Base-by-base conservation (phyloP, 805 yeast species). In the Priceomyces carsonii region DNA sequence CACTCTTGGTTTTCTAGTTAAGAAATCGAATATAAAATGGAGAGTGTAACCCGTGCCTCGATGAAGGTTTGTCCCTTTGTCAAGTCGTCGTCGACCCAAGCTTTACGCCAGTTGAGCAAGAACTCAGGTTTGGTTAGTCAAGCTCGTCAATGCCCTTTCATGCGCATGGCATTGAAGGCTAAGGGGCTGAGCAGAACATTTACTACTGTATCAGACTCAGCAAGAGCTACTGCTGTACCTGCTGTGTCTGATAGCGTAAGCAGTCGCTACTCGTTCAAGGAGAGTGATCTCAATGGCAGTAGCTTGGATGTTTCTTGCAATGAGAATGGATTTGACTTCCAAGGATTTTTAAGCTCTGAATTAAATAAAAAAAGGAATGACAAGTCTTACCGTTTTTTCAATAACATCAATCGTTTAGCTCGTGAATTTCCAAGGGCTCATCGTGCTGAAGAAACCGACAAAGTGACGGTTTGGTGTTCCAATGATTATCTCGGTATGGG, bases 381-480 rank as follows among this genome's bases (percentile, higher is more conserved):
- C 70, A 87, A 85, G 61, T 88, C 97, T 15, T 93, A 93, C 66
- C 83, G 99, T 52, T 91, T 77, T 63, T 93, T 93, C 76, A 93
- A 93, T 77, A 93, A 93, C 73, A 89, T 93, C 70, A 93, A 93
- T 72, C 82, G 99, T 50, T 73, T 93, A 50, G 98, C 98, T 31
- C 73, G 80, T 42, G 96, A 91, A 58, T 93, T 88, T 57, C 99
- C 99, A 28, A 70, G 70, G 53, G 99, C 99, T 23, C 99, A 93
- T 57, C 78, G 93, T 47, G 74, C 81, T 39, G 42, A 56, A 23
- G 87, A 82, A 54, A 69, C 69, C 10, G 95, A 88, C 53, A 85
- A 85, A 57, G 99, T 93, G 40, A 89, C 95, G 34, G 99, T 93
- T 39, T 93, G 99, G 99, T 93, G 99, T 57, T 90, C 99, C 26